Conservation (phyloP, 805 yeast species). For the Candida yuanshanica region DNA sequence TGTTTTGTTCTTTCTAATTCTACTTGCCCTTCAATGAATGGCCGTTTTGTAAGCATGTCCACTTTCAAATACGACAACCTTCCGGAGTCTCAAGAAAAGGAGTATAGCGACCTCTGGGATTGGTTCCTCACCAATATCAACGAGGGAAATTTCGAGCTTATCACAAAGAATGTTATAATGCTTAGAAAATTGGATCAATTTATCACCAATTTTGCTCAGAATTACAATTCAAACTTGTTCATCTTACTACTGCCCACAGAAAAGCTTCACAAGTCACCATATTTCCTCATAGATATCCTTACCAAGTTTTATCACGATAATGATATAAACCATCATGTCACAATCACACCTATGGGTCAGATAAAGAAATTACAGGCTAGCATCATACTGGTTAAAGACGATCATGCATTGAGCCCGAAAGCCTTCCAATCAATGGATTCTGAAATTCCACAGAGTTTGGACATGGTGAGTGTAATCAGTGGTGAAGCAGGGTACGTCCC, state of each 20-base stretch:
- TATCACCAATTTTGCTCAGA: conserved; percentile 7
- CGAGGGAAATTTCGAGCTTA: conserved; percentile 31
- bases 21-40: neutral
- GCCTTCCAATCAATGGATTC: neutral
- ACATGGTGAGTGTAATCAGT: conserved; percentile 9
- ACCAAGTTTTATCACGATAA: conserved; percentile 3
- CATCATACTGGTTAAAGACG: conserved; percentile 4
- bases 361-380: conserved; percentile 5
- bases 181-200: conserved; percentile 25
- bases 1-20: neutral
- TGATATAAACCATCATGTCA: conserved; percentile 1
- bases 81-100: conserved; percentile 26
- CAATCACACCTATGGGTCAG: conserved; percentile 7
- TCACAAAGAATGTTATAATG: conserved; percentile 24
- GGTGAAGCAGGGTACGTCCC: conserved; percentile 16
- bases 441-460: conserved; percentile 4
- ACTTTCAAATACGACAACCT: conserved; percentile 17
- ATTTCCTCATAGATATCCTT: conserved; percentile 3
- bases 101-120: conserved; percentile 30
- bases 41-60: conserved; percentile 2
- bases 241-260: conserved; percentile 5
- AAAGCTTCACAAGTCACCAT: conserved; percentile 2
- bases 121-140: conserved; percentile 32
- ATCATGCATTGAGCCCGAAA: neutral
- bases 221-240: neutral